These are phyloP conservation scores for Ceratocystis cacaofunesta DNA, from an alignment of 2,329 filamentous ascomycete species.

Conservation along the genomic window DNA sequence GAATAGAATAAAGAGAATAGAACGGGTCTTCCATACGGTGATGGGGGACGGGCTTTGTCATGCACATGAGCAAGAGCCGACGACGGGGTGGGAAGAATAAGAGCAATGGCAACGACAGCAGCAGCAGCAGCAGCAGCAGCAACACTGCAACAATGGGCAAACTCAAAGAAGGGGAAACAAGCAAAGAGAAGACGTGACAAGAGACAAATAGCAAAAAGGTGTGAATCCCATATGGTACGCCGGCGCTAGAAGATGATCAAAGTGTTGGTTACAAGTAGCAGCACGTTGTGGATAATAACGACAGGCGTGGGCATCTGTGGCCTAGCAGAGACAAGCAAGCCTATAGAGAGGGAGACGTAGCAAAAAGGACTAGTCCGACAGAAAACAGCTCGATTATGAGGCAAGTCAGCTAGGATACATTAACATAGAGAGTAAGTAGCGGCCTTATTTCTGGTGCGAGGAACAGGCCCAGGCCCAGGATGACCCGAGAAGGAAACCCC, in stretches of 20 bases:
- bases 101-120: background rate
- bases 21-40: no score
- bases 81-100: background rate
- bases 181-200: background rate
- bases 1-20: background rate
- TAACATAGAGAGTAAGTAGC: background rate
- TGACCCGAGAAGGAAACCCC: background rate
- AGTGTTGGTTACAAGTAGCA: background rate
- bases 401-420: background rate
- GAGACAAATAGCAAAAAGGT: background rate
- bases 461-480: background rate
- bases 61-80: background rate
- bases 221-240: background rate
- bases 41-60: no score
- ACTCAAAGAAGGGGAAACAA: background rate
- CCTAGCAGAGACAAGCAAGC: background rate
- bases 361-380: background rate
- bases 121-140: background rate
- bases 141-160: no score
- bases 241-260: background rate
- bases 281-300: background rate
- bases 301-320: background rate
- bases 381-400: background rate
- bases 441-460: background rate
- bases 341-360: background rate